Evolutionary conservation across 2,329 filamentous ascomycete species (phyloP), one percentile per base, ranked within the genome.

Genomic region (Bipolaris sorokiniana): DNA sequence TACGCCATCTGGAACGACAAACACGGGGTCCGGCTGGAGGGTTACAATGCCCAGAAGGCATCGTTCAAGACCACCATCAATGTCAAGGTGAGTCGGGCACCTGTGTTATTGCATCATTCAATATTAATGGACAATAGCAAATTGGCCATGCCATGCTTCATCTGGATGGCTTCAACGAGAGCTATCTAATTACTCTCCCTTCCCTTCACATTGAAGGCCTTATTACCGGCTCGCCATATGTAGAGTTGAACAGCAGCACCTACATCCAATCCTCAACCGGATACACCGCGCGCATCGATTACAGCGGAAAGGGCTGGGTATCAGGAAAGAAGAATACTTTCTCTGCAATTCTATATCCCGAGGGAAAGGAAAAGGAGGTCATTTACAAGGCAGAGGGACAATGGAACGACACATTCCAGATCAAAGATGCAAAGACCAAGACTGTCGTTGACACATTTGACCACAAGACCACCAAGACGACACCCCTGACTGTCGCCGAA

Each of bases 271-370:
- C 91, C 63, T 95, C 90, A 22, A 90, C 88, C 2, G 94, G 95
- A 51, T 97, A 89, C 80, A 90, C 92, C 4, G 86, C 91, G 63
- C 93, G 92, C 80, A 90, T 98, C 70, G 92, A 97, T 75, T 99
- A 97, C 81, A 90, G 87, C 59, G 93, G 94, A 70, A 94, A 92
- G 75, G 94, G 94, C 56, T 99, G 94, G 94, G 78, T 99, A 9
- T 92, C 90, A 44, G 95, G 94, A 65, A 96, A 96, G 83, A 97
- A 97, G 82, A 98, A 98, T 80, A 90, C 85, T 54, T 92, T 98
- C 75, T 86, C 82, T 11, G 94, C 92, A 13, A 83, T 82, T 22
- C 76, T 98, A 55, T 92, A 90, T 79, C 90, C 77, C 78, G 87
- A 80, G 60, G 85, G 82, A 61, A 87, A 79, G 78, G 91, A 88